A percentile compares a stretch with the other conserved stretches of the same genome.
These are phyloP conservation scores for Striga asiatica DNA, from an alignment of 257 asterid species.

Conservation along the genomic window DNA sequence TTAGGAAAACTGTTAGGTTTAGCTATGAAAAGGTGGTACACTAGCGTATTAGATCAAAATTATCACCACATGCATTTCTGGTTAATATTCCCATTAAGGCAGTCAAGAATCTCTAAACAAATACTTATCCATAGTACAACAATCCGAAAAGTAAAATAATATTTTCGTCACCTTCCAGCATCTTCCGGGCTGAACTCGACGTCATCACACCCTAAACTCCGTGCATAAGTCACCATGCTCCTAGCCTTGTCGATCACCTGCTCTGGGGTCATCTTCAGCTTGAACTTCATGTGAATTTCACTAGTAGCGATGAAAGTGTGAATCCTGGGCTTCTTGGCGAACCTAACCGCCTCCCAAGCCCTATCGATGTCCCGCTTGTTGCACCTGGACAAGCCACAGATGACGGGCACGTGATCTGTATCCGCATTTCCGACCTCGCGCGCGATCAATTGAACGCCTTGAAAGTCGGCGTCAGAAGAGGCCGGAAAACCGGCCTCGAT, in stretches of 20 bases:
- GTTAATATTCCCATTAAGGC: too few relatives aligned
- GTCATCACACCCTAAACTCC: conserved; percentile 80
- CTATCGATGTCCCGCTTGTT: conserved; percentile 73
- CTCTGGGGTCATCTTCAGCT: conserved; percentile 70
- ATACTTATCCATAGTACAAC: background rate
- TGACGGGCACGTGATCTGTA: conserved; percentile 55
- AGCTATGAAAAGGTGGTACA: too few relatives aligned
- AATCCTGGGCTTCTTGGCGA: conserved; percentile 77
- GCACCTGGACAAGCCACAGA: conserved; percentile 90
- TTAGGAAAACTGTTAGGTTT: too few relatives aligned
- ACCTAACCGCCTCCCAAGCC: conserved; percentile 94
- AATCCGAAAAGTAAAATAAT: background rate
- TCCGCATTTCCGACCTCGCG: conserved; percentile 53
- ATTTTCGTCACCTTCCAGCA: conserved; percentile 70
- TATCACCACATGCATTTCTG: too few relatives aligned
- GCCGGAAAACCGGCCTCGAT: conserved; percentile 98
- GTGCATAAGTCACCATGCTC: conserved; percentile 76
- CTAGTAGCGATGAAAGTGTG: conserved; percentile 96
- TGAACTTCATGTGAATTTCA: conserved; percentile 78
- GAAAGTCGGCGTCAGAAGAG: conserved; percentile 81
- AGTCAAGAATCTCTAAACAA: too few relatives aligned
- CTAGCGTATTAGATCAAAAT: too few relatives aligned
- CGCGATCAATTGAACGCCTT: conserved; percentile 73
- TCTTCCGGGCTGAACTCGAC: conserved; percentile 99
- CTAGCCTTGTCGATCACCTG: conserved; percentile 80